Evolutionary conservation across 192 early-diverging fungal genomes (phyloP).

Genomic region (Linnemannia schmuckeri): DNA sequence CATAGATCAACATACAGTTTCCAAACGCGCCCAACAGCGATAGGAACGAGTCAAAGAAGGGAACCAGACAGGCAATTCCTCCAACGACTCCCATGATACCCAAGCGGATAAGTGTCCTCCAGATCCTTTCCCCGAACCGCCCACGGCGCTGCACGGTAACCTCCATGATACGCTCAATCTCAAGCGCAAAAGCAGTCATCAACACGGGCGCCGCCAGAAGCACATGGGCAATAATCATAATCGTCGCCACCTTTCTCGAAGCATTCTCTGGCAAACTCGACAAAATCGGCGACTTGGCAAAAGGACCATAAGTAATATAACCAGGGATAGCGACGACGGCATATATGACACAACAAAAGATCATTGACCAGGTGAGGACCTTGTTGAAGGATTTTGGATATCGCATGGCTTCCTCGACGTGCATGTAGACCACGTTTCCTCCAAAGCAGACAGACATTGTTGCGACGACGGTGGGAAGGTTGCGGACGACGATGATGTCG

Average conservation of each 20-base stretch:
- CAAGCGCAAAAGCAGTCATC: constrained; percentile 78
- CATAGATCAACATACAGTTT: constrained; percentile 83
- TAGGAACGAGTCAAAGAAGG: constrained; percentile 85
- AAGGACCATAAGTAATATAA: constrained; percentile 79
- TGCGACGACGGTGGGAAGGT: constrained; percentile 80
- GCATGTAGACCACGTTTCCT: constrained; percentile 86
- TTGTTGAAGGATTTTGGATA: constrained; percentile 74
- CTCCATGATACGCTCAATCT: constrained; percentile 75
- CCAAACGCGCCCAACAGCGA: constrained; percentile 81
- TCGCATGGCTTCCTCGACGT: constrained; percentile 85
- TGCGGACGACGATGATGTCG: constrained; percentile 68
- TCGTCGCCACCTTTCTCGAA: constrained; percentile 64
- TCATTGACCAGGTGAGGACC: constrained; percentile 72
- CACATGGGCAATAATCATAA: constrained; percentile 85
- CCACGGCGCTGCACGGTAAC: constrained; percentile 67
- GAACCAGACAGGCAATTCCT: constrained; percentile 71
- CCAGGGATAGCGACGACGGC: constrained; percentile 75
- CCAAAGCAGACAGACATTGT: constrained; percentile 87
- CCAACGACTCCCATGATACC: constrained; percentile 64
- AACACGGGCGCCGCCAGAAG: constrained; percentile 83
- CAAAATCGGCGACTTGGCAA: constrained; percentile 77
- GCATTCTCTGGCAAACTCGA: constrained; percentile 73
- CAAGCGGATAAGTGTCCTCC: constrained; percentile 68
- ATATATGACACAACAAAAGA: constrained; percentile 77
- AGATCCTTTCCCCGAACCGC: constrained; percentile 60